phyloP scores from a whole-genome alignment of 208 protist species.

The Vickermania spadyakhi region DNA sequence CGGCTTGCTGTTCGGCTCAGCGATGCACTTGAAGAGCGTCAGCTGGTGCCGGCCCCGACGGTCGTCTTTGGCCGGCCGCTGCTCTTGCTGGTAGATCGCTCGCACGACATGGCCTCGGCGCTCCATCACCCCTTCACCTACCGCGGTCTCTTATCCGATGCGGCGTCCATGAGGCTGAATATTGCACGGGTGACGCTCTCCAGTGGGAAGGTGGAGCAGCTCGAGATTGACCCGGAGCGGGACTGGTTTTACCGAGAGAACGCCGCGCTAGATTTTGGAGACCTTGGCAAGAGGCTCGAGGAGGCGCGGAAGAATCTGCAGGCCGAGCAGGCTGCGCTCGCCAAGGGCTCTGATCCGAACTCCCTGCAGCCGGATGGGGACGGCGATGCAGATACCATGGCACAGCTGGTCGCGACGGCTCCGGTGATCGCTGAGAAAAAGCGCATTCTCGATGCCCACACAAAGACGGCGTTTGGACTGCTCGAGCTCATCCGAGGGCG shows the following conservation, averaged over 20 bases:
- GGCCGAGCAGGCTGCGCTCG: slow-evolving; percentile 58
- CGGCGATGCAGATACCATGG: slow-evolving; percentile 58
- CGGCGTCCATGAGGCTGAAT: slow-evolving; percentile 76
- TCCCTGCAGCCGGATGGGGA: slow-evolving; percentile 6
- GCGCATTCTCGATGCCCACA: slow-evolving; percentile 77
- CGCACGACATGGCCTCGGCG: slow-evolving; percentile 66
- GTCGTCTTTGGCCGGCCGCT: slow-evolving; percentile 64
- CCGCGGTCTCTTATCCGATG: slow-evolving; percentile 72
- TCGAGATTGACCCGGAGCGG: slow-evolving; percentile 80
- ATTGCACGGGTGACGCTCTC: slow-evolving; percentile 38
- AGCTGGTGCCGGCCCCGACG: slow-evolving; percentile 38
- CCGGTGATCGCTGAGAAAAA: slow-evolving; percentile 75
- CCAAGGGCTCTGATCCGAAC: slow-evolving; percentile 14
- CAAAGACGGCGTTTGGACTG: slow-evolving; percentile 65
- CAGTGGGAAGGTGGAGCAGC: slow-evolving; percentile 44
- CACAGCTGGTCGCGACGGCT: slow-evolving; percentile 61
- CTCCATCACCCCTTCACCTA: slow-evolving; percentile 88
- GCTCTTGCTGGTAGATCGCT: slow-evolving; percentile 75
- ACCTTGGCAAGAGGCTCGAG: slow-evolving; percentile 59
- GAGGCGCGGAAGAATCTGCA: slow-evolving; percentile 56
- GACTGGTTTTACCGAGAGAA: slow-evolving; percentile 74
- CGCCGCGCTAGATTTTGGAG: slow-evolving; percentile 55
- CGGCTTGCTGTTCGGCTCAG: slow-evolving; percentile 51
- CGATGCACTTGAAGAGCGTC: slow-evolving; percentile 66
- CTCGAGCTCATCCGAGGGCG: slow-evolving; percentile 51